phyloP scores from a whole-genome alignment of 2,329 filamentous ascomycete genomes.

The Penicillium hordei region DNA sequence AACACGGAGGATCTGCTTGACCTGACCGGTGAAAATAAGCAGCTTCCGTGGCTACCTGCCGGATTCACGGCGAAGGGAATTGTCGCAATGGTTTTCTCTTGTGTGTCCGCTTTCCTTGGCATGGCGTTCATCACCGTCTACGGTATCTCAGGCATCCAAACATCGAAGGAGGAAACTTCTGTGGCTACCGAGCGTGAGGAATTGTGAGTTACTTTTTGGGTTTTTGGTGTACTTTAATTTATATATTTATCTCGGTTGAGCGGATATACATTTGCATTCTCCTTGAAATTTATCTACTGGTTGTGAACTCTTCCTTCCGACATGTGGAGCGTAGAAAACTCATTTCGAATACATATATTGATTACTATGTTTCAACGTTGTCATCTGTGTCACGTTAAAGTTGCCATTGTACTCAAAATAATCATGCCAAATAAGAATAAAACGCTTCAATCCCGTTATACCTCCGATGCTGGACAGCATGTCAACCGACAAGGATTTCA shows the following conservation, averaged over 20 bases:
- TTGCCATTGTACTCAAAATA: background rate
- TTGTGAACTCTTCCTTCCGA: background rate
- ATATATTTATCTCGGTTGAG: background rate
- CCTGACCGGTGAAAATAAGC: constrained; percentile 59
- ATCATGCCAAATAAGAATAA: background rate
- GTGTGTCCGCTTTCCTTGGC: constrained; percentile 66
- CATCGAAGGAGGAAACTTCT: background rate
- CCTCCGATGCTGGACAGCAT: background rate
- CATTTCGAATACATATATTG: background rate
- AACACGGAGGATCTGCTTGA: constrained; percentile 66
- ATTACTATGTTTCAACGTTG: background rate
- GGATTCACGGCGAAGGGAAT: constrained; percentile 72
- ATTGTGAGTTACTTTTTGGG: background rate
- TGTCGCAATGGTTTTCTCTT: constrained; percentile 72
- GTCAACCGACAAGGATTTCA: background rate
- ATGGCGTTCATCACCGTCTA: constrained; percentile 68
- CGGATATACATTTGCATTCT: background rate
- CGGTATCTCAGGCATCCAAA: constrained; percentile 29
- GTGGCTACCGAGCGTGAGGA: background rate
- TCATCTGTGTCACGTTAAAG: background rate
- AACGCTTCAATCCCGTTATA: background rate
- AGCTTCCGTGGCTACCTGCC: constrained; percentile 58
- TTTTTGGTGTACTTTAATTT: background rate
- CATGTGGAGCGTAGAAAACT: background rate
- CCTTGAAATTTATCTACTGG: background rate